These are phyloP conservation scores for Zasmidium cellare DNA, from an alignment of 2,329 filamentous ascomycete genomes.

Conservation along the genomic window DNA sequence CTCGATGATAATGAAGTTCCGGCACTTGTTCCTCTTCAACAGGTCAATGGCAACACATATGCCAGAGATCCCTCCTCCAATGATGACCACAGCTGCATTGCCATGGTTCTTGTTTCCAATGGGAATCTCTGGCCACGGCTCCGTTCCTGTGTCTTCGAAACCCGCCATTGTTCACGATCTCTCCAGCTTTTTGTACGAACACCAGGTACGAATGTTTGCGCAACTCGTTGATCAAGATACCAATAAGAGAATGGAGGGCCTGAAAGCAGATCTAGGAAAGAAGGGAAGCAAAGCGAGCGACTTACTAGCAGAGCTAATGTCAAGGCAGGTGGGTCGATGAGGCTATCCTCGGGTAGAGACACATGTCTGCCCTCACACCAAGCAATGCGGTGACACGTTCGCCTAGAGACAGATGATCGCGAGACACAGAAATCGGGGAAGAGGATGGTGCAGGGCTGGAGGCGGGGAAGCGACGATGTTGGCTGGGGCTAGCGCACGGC, in stretches of 20 bases:
- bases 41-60: slow-evolving; percentile 60
- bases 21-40: slow-evolving; percentile 52
- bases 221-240: background rate
- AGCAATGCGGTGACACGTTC: background rate
- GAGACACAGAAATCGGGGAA: background rate
- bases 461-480: background rate
- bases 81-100: slow-evolving; percentile 57
- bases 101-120: slow-evolving; percentile 54
- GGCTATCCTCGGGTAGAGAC: background rate
- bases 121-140: slow-evolving; percentile 47
- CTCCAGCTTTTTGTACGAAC: no score
- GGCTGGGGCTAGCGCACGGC: background rate
- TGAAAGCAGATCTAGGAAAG: background rate
- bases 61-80: slow-evolving; percentile 50
- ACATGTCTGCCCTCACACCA: background rate
- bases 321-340: background rate
- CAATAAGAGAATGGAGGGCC: background rate
- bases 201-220: no score
- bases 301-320: background rate
- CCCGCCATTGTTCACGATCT: no score
- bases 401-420: background rate
- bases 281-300: background rate
- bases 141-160: slow-evolving; percentile 36
- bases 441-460: background rate
- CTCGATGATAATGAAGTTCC: slow-evolving; percentile 59